Conservation (phyloP, 2,329 filamentous ascomycete genomes). For the Malbranchea zuffiana region DNA sequence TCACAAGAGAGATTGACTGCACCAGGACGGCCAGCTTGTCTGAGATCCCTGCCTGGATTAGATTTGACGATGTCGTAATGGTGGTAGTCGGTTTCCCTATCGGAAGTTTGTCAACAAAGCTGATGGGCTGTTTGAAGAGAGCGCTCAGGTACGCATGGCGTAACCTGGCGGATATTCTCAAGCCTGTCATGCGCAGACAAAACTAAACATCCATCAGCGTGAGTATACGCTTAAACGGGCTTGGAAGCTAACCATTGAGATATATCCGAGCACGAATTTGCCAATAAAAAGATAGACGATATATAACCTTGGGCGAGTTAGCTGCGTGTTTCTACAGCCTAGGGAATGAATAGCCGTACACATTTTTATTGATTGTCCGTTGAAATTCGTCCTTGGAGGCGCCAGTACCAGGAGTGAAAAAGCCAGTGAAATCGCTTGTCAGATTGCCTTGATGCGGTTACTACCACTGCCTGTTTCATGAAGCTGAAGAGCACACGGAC, state of each 20-base stretch:
- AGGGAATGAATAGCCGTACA: conserved; percentile 15
- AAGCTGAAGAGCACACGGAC: conserved; percentile 21
- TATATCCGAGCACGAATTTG: conserved; percentile 45
- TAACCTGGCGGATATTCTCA: conserved; percentile 41
- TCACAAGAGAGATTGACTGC: conserved; percentile 32
- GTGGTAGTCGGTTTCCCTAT: conserved; percentile 41
- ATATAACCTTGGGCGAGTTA: conserved; percentile 31
- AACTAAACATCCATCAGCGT: conserved; percentile 22
- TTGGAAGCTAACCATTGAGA: conserved; percentile 39
- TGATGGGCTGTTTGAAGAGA: conserved; percentile 41
- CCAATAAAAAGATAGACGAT: conserved; percentile 50
- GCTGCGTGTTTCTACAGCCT: not conserved
- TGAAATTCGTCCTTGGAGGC: conserved; percentile 41
- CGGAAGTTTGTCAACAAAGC: conserved; percentile 40
- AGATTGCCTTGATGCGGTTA: conserved; percentile 23
- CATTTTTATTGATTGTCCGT: conserved; percentile 37
- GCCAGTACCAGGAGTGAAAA: conserved; percentile 36
- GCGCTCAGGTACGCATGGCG: conserved; percentile 41
- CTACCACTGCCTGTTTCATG: too few relatives aligned
- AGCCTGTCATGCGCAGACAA: conserved; percentile 40
- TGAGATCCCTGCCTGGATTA: conserved; percentile 45
- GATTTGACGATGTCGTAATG: conserved; percentile 44
- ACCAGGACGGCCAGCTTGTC: conserved; percentile 40
- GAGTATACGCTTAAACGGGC: not conserved
- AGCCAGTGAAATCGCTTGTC: conserved; percentile 47